Percentiles rank a stretch among this genome's conserved stretches.
Evolutionary conservation across 129 eudicot species (phyloP).

Genomic region (Chrysanthemum lavandulifolium): DNA sequence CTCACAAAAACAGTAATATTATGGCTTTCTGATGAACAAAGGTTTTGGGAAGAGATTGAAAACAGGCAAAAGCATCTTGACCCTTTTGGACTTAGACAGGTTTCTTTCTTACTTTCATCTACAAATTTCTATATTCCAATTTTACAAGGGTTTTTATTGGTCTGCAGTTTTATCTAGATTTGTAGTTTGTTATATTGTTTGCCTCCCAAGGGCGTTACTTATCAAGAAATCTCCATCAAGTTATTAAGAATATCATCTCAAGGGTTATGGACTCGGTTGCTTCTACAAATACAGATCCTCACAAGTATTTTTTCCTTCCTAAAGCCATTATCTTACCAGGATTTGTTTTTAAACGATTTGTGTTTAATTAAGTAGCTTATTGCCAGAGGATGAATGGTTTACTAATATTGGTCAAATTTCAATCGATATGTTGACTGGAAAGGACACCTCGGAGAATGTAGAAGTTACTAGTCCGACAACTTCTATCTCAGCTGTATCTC

Average conservation of each 20-base stretch:
- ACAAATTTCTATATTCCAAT: neutral
- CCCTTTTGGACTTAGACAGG: conserved; percentile 93
- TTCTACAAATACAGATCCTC: conserved; percentile 57
- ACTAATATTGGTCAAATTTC: conserved; percentile 63
- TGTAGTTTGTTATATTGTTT: conserved; percentile 76
- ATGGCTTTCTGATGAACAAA: conserved; percentile 93
- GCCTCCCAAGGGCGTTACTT: conserved; percentile 83
- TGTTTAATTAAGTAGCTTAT: conserved; percentile 39
- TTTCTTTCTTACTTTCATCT: conserved; percentile 21
- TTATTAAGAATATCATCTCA: conserved; percentile 61
- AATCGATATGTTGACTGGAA: conserved; percentile 63
- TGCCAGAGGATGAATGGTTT: conserved; percentile 96
- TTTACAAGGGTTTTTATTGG: conserved; percentile 9
- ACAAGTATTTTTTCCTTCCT: conserved; percentile 37
- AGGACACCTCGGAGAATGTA: conserved; percentile 30
- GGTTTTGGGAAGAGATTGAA: conserved; percentile 91
- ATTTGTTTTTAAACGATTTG: conserved; percentile 4
- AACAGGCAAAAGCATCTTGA: conserved; percentile 65
- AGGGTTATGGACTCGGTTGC: conserved; percentile 69
- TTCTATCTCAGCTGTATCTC: conserved; percentile 37
- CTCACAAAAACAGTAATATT: conserved; percentile 84
- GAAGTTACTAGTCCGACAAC: conserved; percentile 62
- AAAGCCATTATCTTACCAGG: neutral
- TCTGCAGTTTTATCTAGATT: conserved; percentile 84
- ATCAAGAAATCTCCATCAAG: conserved; percentile 73